A percentile compares a stretch with the other conserved stretches of the same genome.
Evolutionary conservation across 139 green algal species (phyloP).

Genomic region (Chlamydomonas applanata): DNA sequence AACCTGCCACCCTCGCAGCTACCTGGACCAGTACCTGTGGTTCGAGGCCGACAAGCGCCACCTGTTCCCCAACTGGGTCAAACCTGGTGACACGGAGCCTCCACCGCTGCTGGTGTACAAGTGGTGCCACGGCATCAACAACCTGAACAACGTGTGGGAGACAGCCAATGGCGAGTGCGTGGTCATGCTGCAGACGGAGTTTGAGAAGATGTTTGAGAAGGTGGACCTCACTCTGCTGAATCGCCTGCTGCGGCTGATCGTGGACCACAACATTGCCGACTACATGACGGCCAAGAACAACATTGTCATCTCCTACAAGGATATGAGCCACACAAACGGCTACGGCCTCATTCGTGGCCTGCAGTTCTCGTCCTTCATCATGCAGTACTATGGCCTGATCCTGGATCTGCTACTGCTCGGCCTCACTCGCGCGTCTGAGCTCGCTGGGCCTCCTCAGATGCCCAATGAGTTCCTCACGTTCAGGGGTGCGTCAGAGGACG

Average conservation of each 20-base stretch:
- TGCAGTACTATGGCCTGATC: conserved; percentile 93
- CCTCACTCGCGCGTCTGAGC: conserved; percentile 91
- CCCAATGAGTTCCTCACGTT: conserved; percentile 98
- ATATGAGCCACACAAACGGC: conserved; percentile 98
- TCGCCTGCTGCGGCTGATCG: conserved; percentile 93
- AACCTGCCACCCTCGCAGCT: conserved; percentile 46
- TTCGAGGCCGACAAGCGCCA: conserved; percentile 95
- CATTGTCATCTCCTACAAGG: conserved; percentile 89
- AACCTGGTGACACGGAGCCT: conserved; percentile 94
- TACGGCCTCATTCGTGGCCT: conserved; percentile 98
- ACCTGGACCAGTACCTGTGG: conserved; percentile 93
- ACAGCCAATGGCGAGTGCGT: conserved; percentile 94
- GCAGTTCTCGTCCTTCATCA: conserved; percentile 96
- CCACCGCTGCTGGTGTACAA: conserved; percentile 99
- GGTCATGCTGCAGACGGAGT: conserved; percentile 94
- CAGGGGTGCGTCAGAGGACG: conserved; percentile 43
- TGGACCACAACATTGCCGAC: conserved; percentile 99
- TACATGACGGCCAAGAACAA: conserved; percentile 96
- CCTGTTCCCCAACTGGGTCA: conserved; percentile 99
- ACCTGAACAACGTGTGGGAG: conserved; percentile 95
- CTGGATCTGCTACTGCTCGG: conserved; percentile 97
- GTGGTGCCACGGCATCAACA: conserved; percentile 95
- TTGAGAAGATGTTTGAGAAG: conserved; percentile 99
- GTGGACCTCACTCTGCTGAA: conserved; percentile 97
- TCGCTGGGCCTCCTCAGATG: conserved; percentile 88